Base-by-base conservation (phyloP, 164 flowering plant species). In the Umbellularia californica region DNA sequence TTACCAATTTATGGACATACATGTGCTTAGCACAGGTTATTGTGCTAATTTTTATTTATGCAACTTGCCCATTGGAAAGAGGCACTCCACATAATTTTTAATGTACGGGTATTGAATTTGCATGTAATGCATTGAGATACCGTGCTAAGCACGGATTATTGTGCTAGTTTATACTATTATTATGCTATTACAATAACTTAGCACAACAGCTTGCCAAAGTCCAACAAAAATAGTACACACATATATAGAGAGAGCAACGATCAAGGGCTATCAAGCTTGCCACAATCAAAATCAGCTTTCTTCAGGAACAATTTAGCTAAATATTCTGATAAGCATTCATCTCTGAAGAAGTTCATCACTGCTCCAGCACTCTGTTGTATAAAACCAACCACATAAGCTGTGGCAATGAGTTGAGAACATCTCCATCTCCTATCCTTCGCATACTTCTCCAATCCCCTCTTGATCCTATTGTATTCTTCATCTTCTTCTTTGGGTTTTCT, bases 401-500 rank as follows among this genome's bases (percentile, higher is more conserved):
- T 65, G 68, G 60, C 25, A 19, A 75, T 58, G 70, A 75, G 72
- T 19, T 69, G 51, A 60, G 62, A 47, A 58, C 58, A 17, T 72
- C 77, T 75, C 73, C 77, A 75, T 47, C 77, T 75, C 69, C 77
- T 75, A 50, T 75, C 77, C 68, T 64, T 70, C 10, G 41, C 60
- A 70, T 58, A 75, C 27, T 75, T 75, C 60, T 60, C 77, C 69
- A 69, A 35, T 5, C 60, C 77, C 27, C 19, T 75, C 60, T 62
- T 47, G 58, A 76, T 64, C 58, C 65, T 84, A 27, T 19, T 20
- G 60, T 86, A 88, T 20, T 85, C 69, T 7, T 41, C 47, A 67
- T 90, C 87, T 73, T 79, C 78, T 77, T 87, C 90, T 2, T 7
- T 69, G 71, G 74, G 13, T 65, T 72, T 72, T 19, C 30, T 67